Conservation (phyloP, 108 stramenopile species). For the Cyclotella distinguenda region DNA sequence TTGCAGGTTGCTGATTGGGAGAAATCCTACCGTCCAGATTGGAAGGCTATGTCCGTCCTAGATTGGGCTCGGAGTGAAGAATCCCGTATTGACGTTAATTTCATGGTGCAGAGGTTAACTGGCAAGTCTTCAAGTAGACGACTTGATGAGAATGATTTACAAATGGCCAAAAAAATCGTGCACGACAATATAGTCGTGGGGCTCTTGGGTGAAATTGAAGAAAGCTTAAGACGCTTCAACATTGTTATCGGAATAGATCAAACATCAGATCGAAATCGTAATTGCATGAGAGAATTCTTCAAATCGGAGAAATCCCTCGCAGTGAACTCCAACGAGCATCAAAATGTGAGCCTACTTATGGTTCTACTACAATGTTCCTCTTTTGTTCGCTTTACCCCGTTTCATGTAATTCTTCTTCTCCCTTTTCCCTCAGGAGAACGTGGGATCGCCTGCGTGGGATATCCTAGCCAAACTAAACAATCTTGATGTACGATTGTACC, state of each 20-base stretch:
- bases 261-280: not conserved
- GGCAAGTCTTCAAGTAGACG: slow-evolving; percentile 2
- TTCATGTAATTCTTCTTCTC: not conserved
- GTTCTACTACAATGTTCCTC: not conserved
- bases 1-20: slow-evolving; percentile 55
- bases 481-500: slow-evolving; percentile 30
- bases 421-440: not conserved
- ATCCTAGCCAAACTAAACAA: slow-evolving; percentile 17
- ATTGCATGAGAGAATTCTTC: slow-evolving; percentile 25
- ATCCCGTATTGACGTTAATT: slow-evolving; percentile 3
- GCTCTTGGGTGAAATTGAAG: slow-evolving; percentile 31
- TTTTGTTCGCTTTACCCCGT: not conserved
- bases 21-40: slow-evolving; percentile 49
- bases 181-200: slow-evolving; percentile 37
- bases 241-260: slow-evolving; percentile 23
- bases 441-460: slow-evolving; percentile 13
- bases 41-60: slow-evolving; percentile 42
- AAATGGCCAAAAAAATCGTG: slow-evolving; percentile 36
- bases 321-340: slow-evolving; percentile 22
- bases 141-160: slow-evolving; percentile 16
- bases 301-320: not conserved
- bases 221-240: slow-evolving; percentile 39
- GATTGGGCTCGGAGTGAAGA: slow-evolving; percentile 41
- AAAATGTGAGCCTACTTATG: not conserved
- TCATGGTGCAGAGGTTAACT: slow-evolving; percentile 21